phyloP scores from a whole-genome alignment of 805 yeast species.

The Cyberlindnera misumaiensis region DNA sequence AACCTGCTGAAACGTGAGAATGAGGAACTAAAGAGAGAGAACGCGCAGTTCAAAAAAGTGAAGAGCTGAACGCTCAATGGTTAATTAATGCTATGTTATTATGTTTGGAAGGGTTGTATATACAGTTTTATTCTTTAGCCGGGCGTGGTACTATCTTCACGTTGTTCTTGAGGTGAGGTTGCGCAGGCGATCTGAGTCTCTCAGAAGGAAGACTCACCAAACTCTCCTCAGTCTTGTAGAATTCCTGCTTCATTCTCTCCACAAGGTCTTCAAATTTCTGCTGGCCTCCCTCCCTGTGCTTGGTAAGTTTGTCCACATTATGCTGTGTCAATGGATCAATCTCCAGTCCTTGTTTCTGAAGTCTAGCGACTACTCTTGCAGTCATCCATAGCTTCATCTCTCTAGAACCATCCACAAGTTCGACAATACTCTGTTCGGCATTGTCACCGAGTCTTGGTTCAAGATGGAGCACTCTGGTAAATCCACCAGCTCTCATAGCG shows the following conservation, averaged over 20 bases:
- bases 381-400: slow-evolving; percentile 72
- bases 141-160: slow-evolving; percentile 19
- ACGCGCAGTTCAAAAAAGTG: background rate
- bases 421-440: slow-evolving; percentile 84
- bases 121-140: slow-evolving; percentile 4
- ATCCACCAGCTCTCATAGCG: slow-evolving; percentile 62
- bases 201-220: slow-evolving; percentile 17
- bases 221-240: slow-evolving; percentile 26
- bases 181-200: slow-evolving; percentile 14
- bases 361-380: slow-evolving; percentile 81
- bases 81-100: background rate
- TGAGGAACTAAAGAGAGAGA: slow-evolving; percentile 4
- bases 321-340: slow-evolving; percentile 45
- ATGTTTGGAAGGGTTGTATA: background rate
- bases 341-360: slow-evolving; percentile 54
- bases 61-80: background rate
- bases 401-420: slow-evolving; percentile 67
- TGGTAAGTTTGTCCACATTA: slow-evolving; percentile 47
- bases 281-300: slow-evolving; percentile 42
- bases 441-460: slow-evolving; percentile 87
- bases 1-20: slow-evolving; percentile 47
- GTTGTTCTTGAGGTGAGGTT: slow-evolving; percentile 15
- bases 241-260: slow-evolving; percentile 42
- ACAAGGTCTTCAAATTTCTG: slow-evolving; percentile 54
- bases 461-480: slow-evolving; percentile 73